These are phyloP conservation scores for Botrytis porri DNA, from an alignment of 2,329 filamentous ascomycete genomes.

Conservation along the genomic window DNA sequence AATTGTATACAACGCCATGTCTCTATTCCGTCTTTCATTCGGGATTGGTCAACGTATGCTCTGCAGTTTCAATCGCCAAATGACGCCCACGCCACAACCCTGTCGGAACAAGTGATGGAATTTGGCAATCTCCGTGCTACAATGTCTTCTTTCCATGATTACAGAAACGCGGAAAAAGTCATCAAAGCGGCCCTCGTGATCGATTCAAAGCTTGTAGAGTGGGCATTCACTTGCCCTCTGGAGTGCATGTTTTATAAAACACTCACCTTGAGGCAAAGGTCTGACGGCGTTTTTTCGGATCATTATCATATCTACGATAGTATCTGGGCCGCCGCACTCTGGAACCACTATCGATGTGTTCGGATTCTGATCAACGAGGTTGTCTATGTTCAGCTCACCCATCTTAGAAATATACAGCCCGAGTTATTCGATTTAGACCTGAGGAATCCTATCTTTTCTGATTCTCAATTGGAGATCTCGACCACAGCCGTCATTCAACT, in stretches of 20 bases:
- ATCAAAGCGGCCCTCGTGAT: constrained; percentile 23
- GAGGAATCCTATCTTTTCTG: constrained; percentile 19
- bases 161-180: constrained; percentile 26
- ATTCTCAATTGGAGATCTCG: constrained; percentile 25
- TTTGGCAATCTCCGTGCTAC: constrained; percentile 30
- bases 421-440: background rate
- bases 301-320: constrained; percentile 33
- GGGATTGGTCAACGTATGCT: constrained; percentile 42
- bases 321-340: constrained; percentile 32
- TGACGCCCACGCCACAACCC: constrained; percentile 40
- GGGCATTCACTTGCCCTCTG: constrained; percentile 23
- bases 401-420: constrained; percentile 23
- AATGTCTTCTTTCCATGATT: constrained; percentile 31
- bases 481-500: constrained; percentile 26
- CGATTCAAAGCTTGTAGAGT: constrained; percentile 27
- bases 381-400: constrained; percentile 28
- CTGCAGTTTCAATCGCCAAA: constrained; percentile 26
- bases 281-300: constrained; percentile 31
- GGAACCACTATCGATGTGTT: constrained; percentile 32
- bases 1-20: constrained; percentile 50
- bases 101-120: constrained; percentile 40
- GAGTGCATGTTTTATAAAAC: constrained; percentile 27
- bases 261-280: constrained; percentile 20
- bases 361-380: constrained; percentile 34
- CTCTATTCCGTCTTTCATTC: constrained; percentile 48